Conservation (phyloP, 2,329 filamentous ascomycete species). For the Teratosphaeria gauchensis region DNA sequence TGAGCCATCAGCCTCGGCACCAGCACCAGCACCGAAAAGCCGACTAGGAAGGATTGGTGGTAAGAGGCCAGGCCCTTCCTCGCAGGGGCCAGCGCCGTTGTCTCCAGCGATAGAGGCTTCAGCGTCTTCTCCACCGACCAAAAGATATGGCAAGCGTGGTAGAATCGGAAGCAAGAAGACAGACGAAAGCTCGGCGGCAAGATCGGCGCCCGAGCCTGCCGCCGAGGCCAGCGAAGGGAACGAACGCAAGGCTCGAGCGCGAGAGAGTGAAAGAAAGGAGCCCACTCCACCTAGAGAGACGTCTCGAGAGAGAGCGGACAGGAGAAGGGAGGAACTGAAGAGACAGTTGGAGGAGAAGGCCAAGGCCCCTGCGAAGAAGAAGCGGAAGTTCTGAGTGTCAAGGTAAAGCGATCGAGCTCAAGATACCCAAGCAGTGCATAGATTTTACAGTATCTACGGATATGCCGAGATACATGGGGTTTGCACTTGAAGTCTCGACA, state of each 20-base stretch:
- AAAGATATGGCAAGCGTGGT: not conserved
- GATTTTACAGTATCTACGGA: not conserved
- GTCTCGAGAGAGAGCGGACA: constrained; percentile 44
- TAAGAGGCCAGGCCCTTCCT: not conserved
- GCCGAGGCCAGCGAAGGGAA: not conserved
- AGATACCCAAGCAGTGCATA: not conserved
- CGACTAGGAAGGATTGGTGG: not conserved
- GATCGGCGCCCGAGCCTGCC: not conserved
- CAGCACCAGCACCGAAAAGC: not conserved
- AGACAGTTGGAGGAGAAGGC: constrained; percentile 41
- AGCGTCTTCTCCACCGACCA: not conserved
- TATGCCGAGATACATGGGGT: not conserved
- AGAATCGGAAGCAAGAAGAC: constrained; percentile 1
- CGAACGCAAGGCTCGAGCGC: not conserved
- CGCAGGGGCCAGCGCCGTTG: not conserved
- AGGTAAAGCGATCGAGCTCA: not conserved
- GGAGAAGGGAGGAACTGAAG: constrained; percentile 48
- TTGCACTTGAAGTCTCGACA: not conserved
- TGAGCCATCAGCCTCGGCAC: not conserved
- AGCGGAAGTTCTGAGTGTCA: constrained; percentile 40
- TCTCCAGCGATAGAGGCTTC: not conserved
- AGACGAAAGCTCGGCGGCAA: not conserved
- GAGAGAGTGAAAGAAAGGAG: constrained; percentile 19
- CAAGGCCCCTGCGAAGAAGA: constrained; percentile 47
- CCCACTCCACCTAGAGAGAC: constrained; percentile 25